Evolutionary conservation across 202 grass and related monocot genomes (phyloP).

Genomic region (Alloteropsis angusta): DNA sequence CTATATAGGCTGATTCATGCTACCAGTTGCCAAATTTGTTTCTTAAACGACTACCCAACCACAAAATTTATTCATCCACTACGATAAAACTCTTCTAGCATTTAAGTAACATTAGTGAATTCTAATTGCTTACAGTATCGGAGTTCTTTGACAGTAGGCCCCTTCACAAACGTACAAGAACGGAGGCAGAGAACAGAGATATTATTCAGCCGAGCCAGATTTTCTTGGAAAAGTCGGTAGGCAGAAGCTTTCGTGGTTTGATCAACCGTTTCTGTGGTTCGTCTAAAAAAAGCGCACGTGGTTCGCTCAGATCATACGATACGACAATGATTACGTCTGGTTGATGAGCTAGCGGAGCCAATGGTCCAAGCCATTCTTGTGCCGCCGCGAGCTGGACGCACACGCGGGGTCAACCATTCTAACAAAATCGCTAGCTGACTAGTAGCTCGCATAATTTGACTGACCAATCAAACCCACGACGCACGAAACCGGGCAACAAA

Average conservation of each 20-base stretch:
- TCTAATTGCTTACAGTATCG: neutral
- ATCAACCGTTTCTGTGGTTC: neutral
- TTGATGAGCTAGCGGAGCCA: neutral
- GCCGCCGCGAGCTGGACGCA: neutral
- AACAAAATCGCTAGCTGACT: neutral
- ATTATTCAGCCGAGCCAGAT: neutral
- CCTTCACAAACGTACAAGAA: neutral
- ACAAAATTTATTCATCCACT: neutral
- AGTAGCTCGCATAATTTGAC: conserved; percentile 33
- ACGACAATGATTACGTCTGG: neutral
- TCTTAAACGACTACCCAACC: neutral
- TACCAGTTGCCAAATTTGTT: neutral
- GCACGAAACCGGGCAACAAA: neutral
- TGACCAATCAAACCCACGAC: conserved; percentile 14
- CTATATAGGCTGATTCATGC: too few species aligned
- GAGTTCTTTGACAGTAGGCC: neutral
- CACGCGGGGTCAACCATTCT: conserved; percentile 22
- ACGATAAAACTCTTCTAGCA: neutral
- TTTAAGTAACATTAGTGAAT: neutral
- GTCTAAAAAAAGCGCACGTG: neutral
- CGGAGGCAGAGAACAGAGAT: too few species aligned
- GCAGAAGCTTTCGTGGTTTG: neutral
- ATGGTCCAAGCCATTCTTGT: neutral
- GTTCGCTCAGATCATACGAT: neutral
- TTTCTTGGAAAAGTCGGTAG: neutral